These are phyloP conservation scores for Aspergillus ellipticus DNA, from an alignment of 495 filamentous ascomycete genomes.

Conservation along the genomic window DNA sequence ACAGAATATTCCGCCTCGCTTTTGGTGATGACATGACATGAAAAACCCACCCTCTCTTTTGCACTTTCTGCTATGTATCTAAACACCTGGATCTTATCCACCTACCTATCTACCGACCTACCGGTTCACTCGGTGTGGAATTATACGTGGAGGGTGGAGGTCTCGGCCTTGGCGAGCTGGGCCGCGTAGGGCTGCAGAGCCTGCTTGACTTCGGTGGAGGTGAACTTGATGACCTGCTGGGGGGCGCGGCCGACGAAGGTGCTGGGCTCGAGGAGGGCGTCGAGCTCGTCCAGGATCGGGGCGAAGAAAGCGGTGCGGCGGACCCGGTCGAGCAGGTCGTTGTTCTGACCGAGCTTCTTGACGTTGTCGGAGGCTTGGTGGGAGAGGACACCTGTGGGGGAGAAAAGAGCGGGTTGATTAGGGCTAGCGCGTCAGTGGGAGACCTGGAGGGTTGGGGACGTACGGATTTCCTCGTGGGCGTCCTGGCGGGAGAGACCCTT, in stretches of 20 bases:
- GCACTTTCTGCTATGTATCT: no score
- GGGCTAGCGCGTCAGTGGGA: neutral
- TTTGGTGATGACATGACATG: no score
- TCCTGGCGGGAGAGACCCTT: constrained; percentile 80
- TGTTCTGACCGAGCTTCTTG: constrained; percentile 73
- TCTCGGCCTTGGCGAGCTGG: constrained; percentile 40
- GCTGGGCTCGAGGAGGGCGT: constrained; percentile 63
- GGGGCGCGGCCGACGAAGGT: constrained; percentile 65
- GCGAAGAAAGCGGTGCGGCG: constrained; percentile 72
- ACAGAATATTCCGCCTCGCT: no score
- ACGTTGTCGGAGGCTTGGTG: constrained; percentile 79
- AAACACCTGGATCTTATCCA: no score
- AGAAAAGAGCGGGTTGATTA: constrained; percentile 2
- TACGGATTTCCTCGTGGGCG: constrained; percentile 81
- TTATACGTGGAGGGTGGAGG: constrained; percentile 51
- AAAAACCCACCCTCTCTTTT: no score
- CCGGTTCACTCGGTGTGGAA: neutral
- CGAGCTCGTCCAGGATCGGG: constrained; percentile 74
- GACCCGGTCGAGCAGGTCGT: constrained; percentile 83
- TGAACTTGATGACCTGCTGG: constrained; percentile 56
- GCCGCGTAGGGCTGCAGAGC: constrained; percentile 49
- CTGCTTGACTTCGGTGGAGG: constrained; percentile 49
- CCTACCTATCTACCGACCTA: no score
- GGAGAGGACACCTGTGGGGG: constrained; percentile 63
- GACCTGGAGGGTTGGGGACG: constrained; percentile 4